A percentile compares a stretch with the other conserved stretches of the same genome.
Evolutionary conservation across 139 green algal species (phyloP).

Genomic region (Chlamydomonas sp.): DNA sequence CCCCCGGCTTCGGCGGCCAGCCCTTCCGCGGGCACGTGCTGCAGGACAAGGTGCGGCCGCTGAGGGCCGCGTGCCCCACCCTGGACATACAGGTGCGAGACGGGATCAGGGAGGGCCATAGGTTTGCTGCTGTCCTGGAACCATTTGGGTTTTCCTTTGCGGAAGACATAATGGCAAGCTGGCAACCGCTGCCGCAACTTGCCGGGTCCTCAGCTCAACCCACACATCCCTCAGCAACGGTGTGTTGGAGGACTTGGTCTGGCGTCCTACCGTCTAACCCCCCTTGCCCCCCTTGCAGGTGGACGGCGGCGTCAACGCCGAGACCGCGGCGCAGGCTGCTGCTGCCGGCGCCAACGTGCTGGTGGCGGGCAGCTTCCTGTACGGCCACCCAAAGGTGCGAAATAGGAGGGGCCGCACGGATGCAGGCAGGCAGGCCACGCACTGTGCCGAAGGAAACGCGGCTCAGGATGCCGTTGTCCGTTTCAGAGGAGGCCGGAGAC

Average conservation of each 20-base stretch:
- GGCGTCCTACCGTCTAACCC: not conserved
- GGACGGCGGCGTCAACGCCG: constrained; percentile 82
- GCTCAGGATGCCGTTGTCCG: too few species aligned
- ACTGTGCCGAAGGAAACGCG: too few species aligned
- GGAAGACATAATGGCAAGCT: too few species aligned
- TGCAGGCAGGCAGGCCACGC: too few species aligned
- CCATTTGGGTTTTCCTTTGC: too few species aligned
- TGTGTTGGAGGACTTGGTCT: not conserved
- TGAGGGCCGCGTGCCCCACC: constrained; percentile 65
- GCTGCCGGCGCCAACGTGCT: constrained; percentile 86
- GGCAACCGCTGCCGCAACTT: too few species aligned
- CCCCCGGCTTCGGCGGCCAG: constrained; percentile 92
- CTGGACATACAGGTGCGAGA: constrained; percentile 78
- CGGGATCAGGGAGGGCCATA: not conserved
- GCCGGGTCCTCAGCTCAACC: too few species aligned
- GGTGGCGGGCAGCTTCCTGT: constrained; percentile 89
- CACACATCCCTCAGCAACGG: constrained; percentile 56
- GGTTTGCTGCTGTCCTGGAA: too few species aligned
- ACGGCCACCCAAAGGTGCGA: constrained; percentile 28
- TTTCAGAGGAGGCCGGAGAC: too few species aligned
- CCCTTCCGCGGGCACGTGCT: constrained; percentile 70
- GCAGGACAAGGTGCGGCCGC: constrained; percentile 69
- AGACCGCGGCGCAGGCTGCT: constrained; percentile 73
- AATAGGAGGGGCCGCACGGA: not conserved
- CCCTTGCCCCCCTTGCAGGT: constrained; percentile 57